Conservation (phyloP, 176 grass and related monocot species). For the Guadua angustifolia region DNA sequence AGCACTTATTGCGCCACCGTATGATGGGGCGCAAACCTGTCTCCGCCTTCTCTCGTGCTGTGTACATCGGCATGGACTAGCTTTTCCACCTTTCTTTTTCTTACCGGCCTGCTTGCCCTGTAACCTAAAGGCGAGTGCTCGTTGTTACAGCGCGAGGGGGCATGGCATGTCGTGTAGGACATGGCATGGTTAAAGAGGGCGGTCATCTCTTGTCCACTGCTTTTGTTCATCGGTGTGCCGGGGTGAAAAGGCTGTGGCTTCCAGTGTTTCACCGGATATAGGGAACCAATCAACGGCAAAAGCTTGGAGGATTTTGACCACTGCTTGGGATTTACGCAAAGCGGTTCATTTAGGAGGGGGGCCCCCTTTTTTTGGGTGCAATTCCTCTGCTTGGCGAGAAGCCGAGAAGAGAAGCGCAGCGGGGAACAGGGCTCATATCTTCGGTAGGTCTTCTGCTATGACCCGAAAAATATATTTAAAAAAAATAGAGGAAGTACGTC, state of each 20-base stretch:
- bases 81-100: slow-evolving; percentile 24
- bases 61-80: not conserved
- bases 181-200: slow-evolving; percentile 37
- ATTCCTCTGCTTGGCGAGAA: too few species aligned
- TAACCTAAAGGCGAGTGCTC: slow-evolving; percentile 23
- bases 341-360: too few species aligned
- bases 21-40: not conserved
- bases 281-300: not conserved
- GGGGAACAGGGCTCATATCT: not conserved
- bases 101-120: not conserved
- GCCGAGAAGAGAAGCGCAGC: too few species aligned
- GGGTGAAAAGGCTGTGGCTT: slow-evolving; percentile 29
- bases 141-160: slow-evolving; percentile 17
- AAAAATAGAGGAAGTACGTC: too few species aligned
- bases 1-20: not conserved
- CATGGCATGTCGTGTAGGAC: slow-evolving; percentile 3
- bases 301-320: slow-evolving; percentile 39
- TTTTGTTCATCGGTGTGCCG: slow-evolving; percentile 27
- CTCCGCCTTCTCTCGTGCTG: not conserved
- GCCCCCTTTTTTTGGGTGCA: too few species aligned
- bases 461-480: not conserved
- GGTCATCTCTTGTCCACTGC: slow-evolving; percentile 21
- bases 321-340: slow-evolving; percentile 9
- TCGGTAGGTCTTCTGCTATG: too few species aligned
- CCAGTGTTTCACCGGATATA: slow-evolving; percentile 28